Conservation (phyloP, 1,284 basidiomycete species). For the Cryptococcus jaspeensis region DNA sequence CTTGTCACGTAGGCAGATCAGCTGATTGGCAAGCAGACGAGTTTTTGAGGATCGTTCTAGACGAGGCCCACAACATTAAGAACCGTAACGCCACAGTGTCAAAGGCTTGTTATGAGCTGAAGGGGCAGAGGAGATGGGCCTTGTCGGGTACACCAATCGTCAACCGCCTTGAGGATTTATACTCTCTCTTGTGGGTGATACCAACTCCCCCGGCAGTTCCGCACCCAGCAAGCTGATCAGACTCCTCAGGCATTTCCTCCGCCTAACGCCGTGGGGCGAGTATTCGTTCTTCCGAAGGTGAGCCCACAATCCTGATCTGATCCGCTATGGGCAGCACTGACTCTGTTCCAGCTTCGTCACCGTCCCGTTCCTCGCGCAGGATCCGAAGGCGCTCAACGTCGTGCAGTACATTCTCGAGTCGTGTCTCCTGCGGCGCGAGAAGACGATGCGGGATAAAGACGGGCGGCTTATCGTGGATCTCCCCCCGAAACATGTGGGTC, state of each 20-base stretch:
- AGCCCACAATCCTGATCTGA: background rate
- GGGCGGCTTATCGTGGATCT: slow-evolving; percentile 87
- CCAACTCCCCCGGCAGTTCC: background rate
- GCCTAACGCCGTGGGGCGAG: slow-evolving; percentile 87
- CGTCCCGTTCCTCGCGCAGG: slow-evolving; percentile 78
- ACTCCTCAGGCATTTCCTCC: slow-evolving; percentile 71
- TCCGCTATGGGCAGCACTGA: background rate
- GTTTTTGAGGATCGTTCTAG: slow-evolving; percentile 52
- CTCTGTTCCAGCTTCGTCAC: slow-evolving; percentile 69
- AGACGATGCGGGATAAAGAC: slow-evolving; percentile 84
- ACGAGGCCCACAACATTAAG: slow-evolving; percentile 96
- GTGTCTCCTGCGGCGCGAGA: slow-evolving; percentile 86
- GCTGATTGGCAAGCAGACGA: slow-evolving; percentile 30
- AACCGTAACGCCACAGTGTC: slow-evolving; percentile 85
- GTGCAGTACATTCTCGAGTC: slow-evolving; percentile 90
- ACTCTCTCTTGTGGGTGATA: slow-evolving; percentile 69
- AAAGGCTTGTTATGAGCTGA: slow-evolving; percentile 82
- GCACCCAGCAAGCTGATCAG: slow-evolving; percentile 4
- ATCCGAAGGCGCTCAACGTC: slow-evolving; percentile 86
- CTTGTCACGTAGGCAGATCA: slow-evolving; percentile 2
- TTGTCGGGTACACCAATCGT: slow-evolving; percentile 95
- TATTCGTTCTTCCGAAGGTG: slow-evolving; percentile 57
- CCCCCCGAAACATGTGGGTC: slow-evolving; percentile 66
- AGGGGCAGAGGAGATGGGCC: slow-evolving; percentile 80
- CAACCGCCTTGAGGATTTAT: slow-evolving; percentile 89